phyloP scores from a whole-genome alignment of 2,329 filamentous ascomycete genomes.

The Cryphonectria parasitica region DNA sequence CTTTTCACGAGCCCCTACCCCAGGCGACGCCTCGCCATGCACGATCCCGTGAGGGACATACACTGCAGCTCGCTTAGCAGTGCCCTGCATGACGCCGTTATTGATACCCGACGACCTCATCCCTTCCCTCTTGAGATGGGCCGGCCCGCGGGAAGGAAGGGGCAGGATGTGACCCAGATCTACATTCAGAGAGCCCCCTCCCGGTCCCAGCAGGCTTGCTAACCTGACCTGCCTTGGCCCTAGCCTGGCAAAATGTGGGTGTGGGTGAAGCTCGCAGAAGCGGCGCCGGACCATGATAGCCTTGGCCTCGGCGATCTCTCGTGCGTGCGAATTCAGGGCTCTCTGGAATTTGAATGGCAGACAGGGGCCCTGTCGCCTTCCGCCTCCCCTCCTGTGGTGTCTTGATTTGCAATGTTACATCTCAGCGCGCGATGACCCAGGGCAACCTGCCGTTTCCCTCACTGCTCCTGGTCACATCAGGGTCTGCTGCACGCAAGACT shows the following conservation, averaged over 20 bases:
- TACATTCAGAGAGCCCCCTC: not conserved
- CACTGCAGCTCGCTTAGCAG: constrained; percentile 24
- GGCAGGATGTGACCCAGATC: constrained; percentile 16
- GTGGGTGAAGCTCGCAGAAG: constrained; percentile 14
- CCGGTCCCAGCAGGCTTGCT: not conserved
- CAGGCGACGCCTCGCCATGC: constrained; percentile 20
- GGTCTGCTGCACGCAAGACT: not conserved
- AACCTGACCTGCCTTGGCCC: not conserved
- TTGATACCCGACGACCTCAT: constrained; percentile 3
- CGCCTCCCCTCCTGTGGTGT: not conserved
- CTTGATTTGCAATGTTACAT: constrained; percentile 25
- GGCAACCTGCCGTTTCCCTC: not conserved
- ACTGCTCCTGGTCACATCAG: not conserved
- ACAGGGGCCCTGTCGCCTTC: not conserved
- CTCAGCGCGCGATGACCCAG: constrained; percentile 2
- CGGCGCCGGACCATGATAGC: constrained; percentile 5
- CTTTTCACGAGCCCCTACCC: constrained; percentile 15
- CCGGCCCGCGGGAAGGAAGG: constrained; percentile 18
- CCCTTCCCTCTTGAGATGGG: constrained; percentile 18
- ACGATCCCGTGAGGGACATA: constrained; percentile 25
- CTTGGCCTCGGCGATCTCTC: constrained; percentile 11
- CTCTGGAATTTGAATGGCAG: constrained; percentile 20
- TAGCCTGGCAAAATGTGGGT: not conserved
- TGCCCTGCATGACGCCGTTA: constrained; percentile 21
- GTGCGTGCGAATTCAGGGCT: constrained; percentile 23